Conservation (phyloP, 1,284 basidiomycete genomes). For the Cryptococcus depauperatus region DNA sequence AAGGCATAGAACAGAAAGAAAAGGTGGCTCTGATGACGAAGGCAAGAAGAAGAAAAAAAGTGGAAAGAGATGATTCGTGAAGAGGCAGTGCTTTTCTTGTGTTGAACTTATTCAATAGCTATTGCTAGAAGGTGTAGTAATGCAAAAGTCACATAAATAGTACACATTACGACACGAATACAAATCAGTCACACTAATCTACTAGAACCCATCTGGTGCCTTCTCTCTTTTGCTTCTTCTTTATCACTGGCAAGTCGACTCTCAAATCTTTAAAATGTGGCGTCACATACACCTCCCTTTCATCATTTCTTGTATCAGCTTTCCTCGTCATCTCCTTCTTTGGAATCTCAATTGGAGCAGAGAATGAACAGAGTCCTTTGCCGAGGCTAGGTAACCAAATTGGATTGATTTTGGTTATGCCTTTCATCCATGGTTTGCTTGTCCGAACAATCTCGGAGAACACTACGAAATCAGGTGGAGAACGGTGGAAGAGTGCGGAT, state of each 20-base stretch:
- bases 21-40: conserved; percentile 32
- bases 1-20: conserved; percentile 24
- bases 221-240: conserved; percentile 46
- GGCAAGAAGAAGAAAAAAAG: conserved; percentile 33
- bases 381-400: conserved; percentile 81
- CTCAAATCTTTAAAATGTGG: conserved; percentile 74
- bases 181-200: too few relatives aligned
- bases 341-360: conserved; percentile 69
- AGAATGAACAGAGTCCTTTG: conserved; percentile 73
- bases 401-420: conserved; percentile 78
- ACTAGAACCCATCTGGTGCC: conserved; percentile 44
- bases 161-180: too few relatives aligned
- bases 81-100: too few relatives aligned
- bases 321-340: conserved; percentile 11
- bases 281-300: conserved; percentile 53
- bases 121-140: too few relatives aligned
- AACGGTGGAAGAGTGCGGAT: conserved; percentile 60
- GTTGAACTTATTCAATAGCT: too few relatives aligned
- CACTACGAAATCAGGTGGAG: conserved; percentile 81
- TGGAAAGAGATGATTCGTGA: conserved; percentile 7
- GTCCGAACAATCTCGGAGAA: conserved; percentile 75
- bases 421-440: conserved; percentile 70
- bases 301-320: conserved; percentile 28
- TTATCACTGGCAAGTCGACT: conserved; percentile 75
- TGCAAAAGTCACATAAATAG: too few relatives aligned